Evolutionary conservation across 805 yeast genomes (phyloP).

Genomic region (Cyberlindnera suaveolens): DNA sequence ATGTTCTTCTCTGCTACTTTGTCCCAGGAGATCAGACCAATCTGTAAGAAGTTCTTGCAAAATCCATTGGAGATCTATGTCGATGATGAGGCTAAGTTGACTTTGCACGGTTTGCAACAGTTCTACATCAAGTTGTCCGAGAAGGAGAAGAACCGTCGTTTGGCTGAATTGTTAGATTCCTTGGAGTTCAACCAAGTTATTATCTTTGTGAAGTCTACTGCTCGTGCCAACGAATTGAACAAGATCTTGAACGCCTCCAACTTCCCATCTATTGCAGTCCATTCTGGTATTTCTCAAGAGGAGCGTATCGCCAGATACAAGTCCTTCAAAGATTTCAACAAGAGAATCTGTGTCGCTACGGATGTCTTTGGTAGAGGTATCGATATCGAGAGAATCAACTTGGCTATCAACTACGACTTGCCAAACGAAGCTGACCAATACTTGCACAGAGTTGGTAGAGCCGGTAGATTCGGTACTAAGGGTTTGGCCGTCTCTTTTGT

Average conservation of each 20-base stretch:
- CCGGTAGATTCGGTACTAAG: slow-evolving; percentile 99
- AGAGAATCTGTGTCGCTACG: slow-evolving; percentile 97
- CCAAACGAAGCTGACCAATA: slow-evolving; percentile 97
- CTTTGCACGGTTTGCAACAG: slow-evolving; percentile 97
- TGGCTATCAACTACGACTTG: slow-evolving; percentile 96
- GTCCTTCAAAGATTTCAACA: slow-evolving; percentile 94
- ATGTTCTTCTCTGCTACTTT: slow-evolving; percentile 99
- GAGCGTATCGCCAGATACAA: slow-evolving; percentile 97
- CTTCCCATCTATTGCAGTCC: slow-evolving; percentile 97
- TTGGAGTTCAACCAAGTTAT: slow-evolving; percentile 97
- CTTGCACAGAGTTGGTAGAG: slow-evolving; percentile 99
- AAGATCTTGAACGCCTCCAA: slow-evolving; percentile 83
- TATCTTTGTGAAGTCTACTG: slow-evolving; percentile 86
- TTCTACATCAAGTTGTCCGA: slow-evolving; percentile 86
- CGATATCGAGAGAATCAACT: slow-evolving; percentile 96
- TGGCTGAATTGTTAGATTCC: slow-evolving; percentile 87
- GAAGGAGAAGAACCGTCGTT: slow-evolving; percentile 86
- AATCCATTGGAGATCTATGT: slow-evolving; percentile 95
- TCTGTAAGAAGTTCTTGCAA: slow-evolving; percentile 97
- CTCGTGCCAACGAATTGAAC: slow-evolving; percentile 89
- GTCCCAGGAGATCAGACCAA: slow-evolving; percentile 89
- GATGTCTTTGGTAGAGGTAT: slow-evolving; percentile 99
- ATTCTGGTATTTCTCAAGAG: slow-evolving; percentile 92
- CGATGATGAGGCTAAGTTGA: slow-evolving; percentile 95
- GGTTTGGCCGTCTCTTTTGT: slow-evolving; percentile 94